These are phyloP conservation scores for Willaertia magna DNA, from an alignment of 208 protist genomes.

Conservation along the genomic window DNA sequence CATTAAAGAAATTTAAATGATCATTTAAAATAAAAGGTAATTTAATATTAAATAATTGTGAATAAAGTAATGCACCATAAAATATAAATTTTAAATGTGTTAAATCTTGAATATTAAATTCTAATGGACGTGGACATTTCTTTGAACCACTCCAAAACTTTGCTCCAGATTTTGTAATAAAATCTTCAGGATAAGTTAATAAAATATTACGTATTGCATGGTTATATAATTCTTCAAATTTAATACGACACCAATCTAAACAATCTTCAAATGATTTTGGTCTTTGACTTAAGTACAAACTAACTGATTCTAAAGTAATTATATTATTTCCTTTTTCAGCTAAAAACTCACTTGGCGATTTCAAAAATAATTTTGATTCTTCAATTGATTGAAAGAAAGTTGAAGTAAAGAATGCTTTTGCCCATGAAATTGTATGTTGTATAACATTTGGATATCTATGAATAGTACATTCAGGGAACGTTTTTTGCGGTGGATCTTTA, in stretches of 20 bases:
- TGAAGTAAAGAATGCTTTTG: not conserved
- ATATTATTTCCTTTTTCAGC: not conserved
- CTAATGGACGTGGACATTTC: conserved; percentile 26
- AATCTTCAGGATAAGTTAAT: conserved; percentile 33
- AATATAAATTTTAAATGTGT: conserved; percentile 34
- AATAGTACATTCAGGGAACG: conserved; percentile 12
- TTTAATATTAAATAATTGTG: conserved; percentile 29
- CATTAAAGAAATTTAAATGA: not conserved
- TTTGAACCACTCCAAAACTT: conserved; percentile 47
- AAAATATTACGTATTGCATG: conserved; percentile 36
- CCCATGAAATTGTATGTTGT: conserved; percentile 9
- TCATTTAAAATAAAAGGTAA: not conserved
- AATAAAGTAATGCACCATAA: conserved; percentile 26
- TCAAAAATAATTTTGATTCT: conserved; percentile 1
- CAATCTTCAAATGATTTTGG: conserved; percentile 59
- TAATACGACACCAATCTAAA: conserved; percentile 53
- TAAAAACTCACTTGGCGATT: not conserved
- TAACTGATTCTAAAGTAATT: conserved; percentile 24
- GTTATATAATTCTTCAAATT: conserved; percentile 54
- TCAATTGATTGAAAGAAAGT: not conserved
- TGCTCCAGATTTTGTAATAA: conserved; percentile 20
- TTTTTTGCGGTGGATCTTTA: conserved; percentile 20
- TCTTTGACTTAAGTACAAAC: conserved; percentile 17
- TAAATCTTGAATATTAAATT: conserved; percentile 26
- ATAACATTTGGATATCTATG: conserved; percentile 5